phyloP scores from a whole-genome alignment of 106 monocot species.

The Dendrobium officinale region DNA sequence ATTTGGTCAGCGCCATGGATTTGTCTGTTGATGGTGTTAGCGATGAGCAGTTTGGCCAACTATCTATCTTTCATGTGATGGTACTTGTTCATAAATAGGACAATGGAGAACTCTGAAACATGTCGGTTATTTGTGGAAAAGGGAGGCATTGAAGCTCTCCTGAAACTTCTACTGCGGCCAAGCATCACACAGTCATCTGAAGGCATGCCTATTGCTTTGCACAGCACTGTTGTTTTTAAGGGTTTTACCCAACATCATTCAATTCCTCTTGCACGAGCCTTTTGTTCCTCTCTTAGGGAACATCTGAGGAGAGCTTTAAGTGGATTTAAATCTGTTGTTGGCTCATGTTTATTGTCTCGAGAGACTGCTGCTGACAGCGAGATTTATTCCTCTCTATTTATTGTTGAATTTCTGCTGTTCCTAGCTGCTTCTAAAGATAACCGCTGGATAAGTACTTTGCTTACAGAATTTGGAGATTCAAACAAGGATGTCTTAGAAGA shows the following conservation, averaged over 20 bases:
- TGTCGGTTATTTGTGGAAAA: slow-evolving; percentile 96
- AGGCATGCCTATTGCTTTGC: slow-evolving; percentile 96
- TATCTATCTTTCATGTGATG: slow-evolving; percentile 92
- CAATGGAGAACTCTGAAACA: slow-evolving; percentile 92
- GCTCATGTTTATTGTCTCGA: slow-evolving; percentile 34
- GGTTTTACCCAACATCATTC: slow-evolving; percentile 97
- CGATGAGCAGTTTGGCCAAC: slow-evolving; percentile 78
- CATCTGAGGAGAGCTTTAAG: slow-evolving; percentile 67
- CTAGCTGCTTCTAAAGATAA: slow-evolving; percentile 94
- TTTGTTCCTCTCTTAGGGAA: slow-evolving; percentile 67
- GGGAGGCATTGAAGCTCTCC: slow-evolving; percentile 68
- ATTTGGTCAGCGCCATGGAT: slow-evolving; percentile 70
- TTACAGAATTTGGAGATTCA: slow-evolving; percentile 84
- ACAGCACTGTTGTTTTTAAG: slow-evolving; percentile 98
- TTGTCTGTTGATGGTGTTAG: slow-evolving; percentile 51
- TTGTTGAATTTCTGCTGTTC: slow-evolving; percentile 93
- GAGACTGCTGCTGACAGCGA: slow-evolving; percentile 27
- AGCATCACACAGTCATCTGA: slow-evolving; percentile 92
- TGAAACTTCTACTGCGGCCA: slow-evolving; percentile 78
- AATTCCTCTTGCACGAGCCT: slow-evolving; percentile 70
- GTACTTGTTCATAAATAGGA: slow-evolving; percentile 85
- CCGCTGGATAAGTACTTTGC: slow-evolving; percentile 84
- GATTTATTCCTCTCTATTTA: slow-evolving; percentile 80
- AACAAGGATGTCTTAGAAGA: slow-evolving; percentile 83
- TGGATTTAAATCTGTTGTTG: slow-evolving; percentile 43